Conservation (phyloP, 2,329 filamentous ascomycete species). For the Penicillium brevicompactum region DNA sequence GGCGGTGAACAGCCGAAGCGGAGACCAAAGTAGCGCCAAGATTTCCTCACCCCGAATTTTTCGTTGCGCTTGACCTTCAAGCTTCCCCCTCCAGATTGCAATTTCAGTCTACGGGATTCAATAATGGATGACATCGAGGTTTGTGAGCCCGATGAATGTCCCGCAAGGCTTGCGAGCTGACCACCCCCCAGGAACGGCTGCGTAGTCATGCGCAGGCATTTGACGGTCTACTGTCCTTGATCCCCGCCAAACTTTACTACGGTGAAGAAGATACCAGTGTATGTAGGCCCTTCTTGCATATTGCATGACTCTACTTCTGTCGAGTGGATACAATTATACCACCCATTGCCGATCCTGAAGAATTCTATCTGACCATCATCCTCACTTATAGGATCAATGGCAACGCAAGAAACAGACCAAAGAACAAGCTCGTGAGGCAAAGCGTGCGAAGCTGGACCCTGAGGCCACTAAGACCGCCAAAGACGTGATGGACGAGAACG, state of each 20-base stretch:
- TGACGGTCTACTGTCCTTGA: conserved; percentile 81
- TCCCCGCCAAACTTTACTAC: conserved; percentile 89
- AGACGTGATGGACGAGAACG: conserved; percentile 88
- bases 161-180: conserved; percentile 23
- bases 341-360: conserved; percentile 10
- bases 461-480: conserved; percentile 89
- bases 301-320: neutral
- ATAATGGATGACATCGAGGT: conserved; percentile 45
- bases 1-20: conserved; percentile 35
- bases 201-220: conserved; percentile 70
- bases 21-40: conserved; percentile 38
- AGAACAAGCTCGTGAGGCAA: conserved; percentile 78
- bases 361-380: conserved; percentile 16
- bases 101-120: conserved; percentile 14
- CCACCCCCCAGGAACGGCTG: conserved; percentile 47
- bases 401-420: conserved; percentile 94
- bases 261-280: conserved; percentile 76
- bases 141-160: conserved; percentile 24
- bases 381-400: conserved; percentile 76
- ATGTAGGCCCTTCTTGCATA: conserved; percentile 47
- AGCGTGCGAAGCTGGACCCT: conserved; percentile 86
- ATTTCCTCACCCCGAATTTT: conserved; percentile 44
- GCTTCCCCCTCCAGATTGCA: conserved; percentile 16
- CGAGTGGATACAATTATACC: conserved; percentile 12
- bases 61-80: conserved; percentile 32